These are phyloP conservation scores for Beverwykella pulmonaria DNA, from an alignment of 495 filamentous ascomycete species.

Conservation along the genomic window DNA sequence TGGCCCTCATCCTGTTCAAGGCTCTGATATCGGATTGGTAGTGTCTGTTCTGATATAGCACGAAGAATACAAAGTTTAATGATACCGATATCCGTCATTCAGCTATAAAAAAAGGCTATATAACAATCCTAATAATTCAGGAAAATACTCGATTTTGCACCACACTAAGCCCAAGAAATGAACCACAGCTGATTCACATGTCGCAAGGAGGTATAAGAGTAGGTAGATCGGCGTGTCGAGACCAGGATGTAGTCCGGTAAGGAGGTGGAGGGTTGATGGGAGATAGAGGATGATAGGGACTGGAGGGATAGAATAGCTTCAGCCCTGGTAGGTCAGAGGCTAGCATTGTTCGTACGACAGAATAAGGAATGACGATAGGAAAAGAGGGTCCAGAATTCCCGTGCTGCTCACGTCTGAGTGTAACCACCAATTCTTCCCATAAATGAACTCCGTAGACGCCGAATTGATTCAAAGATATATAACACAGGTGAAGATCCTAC, in stretches of 20 bases:
- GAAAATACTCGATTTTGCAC: constrained; percentile 23
- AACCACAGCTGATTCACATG: neutral
- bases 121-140: constrained; percentile 2
- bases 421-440: constrained; percentile 11
- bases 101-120: constrained; percentile 12
- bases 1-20: too few relatives aligned
- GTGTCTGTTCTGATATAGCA: neutral
- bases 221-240: neutral
- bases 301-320: constrained; percentile 6
- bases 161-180: neutral
- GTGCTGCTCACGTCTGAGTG: constrained; percentile 1
- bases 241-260: neutral
- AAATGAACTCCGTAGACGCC: constrained; percentile 23
- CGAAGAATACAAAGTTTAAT: neutral
- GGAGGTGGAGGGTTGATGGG: neutral
- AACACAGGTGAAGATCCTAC: constrained; percentile 28
- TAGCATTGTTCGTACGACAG: neutral
- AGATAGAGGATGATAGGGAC: neutral
- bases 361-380: constrained; percentile 21
- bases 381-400: constrained; percentile 19
- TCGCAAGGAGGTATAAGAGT: constrained; percentile 1
- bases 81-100: constrained; percentile 16
- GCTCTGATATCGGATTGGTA: too few relatives aligned
- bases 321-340: neutral
- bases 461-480: constrained; percentile 22